These are phyloP conservation scores for Osmozyma mogii DNA, from an alignment of 805 yeast species.

Conservation along the genomic window DNA sequence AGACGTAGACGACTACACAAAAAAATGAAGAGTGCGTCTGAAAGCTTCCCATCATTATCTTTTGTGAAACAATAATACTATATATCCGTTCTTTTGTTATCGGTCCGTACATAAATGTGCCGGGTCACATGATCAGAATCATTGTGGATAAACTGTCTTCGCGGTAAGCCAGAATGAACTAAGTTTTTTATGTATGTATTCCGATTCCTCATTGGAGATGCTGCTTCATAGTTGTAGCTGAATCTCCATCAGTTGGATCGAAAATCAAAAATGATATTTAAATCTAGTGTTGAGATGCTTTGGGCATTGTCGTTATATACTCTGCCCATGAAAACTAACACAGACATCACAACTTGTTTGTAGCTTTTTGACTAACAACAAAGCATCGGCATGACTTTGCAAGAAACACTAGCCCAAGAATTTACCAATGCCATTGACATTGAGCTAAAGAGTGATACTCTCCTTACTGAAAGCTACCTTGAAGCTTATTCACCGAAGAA, in stretches of 20 bases:
- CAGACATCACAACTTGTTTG: no score
- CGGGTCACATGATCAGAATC: no score
- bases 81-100: no score
- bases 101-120: no score
- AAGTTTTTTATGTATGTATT: constrained; percentile 1
- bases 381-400: constrained; percentile 3
- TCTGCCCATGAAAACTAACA: constrained; percentile 22
- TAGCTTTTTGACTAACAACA: not conserved
- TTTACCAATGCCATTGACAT: constrained; percentile 27
- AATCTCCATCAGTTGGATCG: constrained; percentile 10
- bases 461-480: constrained; percentile 25
- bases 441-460: constrained; percentile 31
- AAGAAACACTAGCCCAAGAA: constrained; percentile 5
- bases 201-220: not conserved
- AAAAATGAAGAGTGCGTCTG: no score
- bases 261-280: constrained; percentile 4
- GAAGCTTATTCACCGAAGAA: constrained; percentile 45
- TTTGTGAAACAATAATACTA: no score
- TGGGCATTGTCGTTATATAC: constrained; percentile 8
- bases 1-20: constrained; percentile 17
- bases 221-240: constrained; percentile 3
- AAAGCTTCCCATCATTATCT: no score
- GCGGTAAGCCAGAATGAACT: no score
- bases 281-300: constrained; percentile 20
- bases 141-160: no score